phyloP scores from a whole-genome alignment of 129 eudicot genomes.

The Lactuca saligna region DNA sequence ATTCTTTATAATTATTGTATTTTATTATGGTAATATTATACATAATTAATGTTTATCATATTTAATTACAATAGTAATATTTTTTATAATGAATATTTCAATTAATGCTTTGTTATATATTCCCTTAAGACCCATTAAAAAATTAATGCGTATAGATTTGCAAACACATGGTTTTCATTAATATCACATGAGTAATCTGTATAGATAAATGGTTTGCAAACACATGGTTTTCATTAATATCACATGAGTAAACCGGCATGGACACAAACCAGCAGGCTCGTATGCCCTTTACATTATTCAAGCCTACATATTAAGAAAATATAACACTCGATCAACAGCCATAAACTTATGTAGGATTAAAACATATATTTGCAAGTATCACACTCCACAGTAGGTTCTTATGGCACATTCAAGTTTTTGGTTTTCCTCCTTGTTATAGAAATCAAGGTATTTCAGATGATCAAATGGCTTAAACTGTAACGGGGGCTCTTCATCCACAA shows the following conservation, averaged over 20 bases:
- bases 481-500: conserved; percentile 71
- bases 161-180: neutral
- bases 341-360: neutral
- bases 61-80: too few species aligned
- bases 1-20: too few species aligned
- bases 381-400: conserved; percentile 57
- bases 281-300: conserved; percentile 22
- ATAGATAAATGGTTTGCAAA: too few species aligned
- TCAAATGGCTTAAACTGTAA: conserved; percentile 59
- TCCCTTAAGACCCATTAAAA: too few species aligned
- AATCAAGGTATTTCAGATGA: conserved; percentile 59
- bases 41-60: too few species aligned
- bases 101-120: too few species aligned
- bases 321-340: neutral
- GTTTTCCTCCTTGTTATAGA: conserved; percentile 55
- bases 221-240: neutral
- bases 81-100: too few species aligned
- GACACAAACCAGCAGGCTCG: neutral
- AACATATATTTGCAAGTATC: conserved; percentile 20
- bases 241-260: conserved; percentile 4
- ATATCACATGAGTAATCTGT: conserved; percentile 1
- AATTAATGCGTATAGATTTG: too few species aligned
- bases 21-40: too few species aligned
- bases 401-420: conserved; percentile 53
- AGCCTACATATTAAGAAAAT: conserved; percentile 1